Evolutionary conservation across 768 basidiomycete genomes (phyloP), one percentile per base, ranked within the genome.

Genomic region (Kwoniella mangroviensis): DNA sequence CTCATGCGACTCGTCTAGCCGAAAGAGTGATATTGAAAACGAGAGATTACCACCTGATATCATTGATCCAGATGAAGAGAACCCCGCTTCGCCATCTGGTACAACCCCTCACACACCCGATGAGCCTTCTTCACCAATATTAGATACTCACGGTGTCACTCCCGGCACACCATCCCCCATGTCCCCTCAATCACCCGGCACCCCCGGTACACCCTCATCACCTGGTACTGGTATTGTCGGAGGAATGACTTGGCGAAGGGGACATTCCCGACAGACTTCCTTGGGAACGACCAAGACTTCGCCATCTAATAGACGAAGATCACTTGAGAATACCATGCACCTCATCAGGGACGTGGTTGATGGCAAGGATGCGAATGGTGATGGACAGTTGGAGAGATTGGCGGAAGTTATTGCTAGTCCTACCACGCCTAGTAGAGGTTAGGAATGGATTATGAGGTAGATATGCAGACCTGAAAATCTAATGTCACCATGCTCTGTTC

Each of bases 11-110:
- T 41, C 2, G 41, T 11, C 4, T 67, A 95, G 94, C 52, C 93
- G 94, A 70, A 95, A 94, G 85, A 93, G 92, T 54, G 97, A 98
- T 86, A 98, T 98, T 74, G 96, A 98, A 84, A 98, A 98, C 84
- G 97, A 99, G 84, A 91, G 94, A 42, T 86, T 98, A n/a, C 97
- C 96, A 2, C 96, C 96, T 2, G 94, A 98, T 17, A 87, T 99
- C 19, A 91, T 93, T 81, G 95, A 98, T 68, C 51, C 75, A 54
- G 76, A 79, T 63, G 72, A 77, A 43, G 74, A 84, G 74, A 28
- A 73, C 76, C 58, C 82, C 68, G 63, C 81, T 71, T 81, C 80
- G 1, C 79, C 82, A 0, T 73, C 75, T 12, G 65, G 73, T 12
- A 83, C 82, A 6, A 73, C 73, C 7, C 82, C 81, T 2, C 59